Conservation (phyloP, 2,329 filamentous ascomycete species). For the Chrysoporthe austroafricana region DNA sequence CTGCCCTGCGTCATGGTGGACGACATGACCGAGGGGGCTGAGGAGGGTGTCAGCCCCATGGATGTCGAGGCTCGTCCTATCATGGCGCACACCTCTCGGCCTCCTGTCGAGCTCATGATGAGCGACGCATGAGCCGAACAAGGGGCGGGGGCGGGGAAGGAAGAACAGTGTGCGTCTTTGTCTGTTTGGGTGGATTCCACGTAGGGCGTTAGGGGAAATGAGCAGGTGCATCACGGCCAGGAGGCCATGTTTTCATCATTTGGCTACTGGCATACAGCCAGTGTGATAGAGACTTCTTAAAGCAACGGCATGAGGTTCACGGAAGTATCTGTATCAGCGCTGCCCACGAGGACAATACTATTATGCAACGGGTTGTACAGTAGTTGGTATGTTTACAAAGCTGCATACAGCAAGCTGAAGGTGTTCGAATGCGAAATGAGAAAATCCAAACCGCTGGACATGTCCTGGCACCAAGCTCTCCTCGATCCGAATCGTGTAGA, state of each 20-base stretch:
- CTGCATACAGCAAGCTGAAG: slow-evolving; percentile 7
- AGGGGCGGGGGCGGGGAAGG: too few species aligned
- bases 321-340: background rate
- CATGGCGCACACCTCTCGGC: slow-evolving; percentile 63
- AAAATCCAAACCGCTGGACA: background rate
- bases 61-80: slow-evolving; percentile 50
- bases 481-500: background rate
- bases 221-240: slow-evolving; percentile 24
- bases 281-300: slow-evolving; percentile 5
- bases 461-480: background rate
- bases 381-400: slow-evolving; percentile 7
- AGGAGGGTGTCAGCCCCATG: slow-evolving; percentile 45
- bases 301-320: background rate
- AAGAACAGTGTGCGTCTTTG: background rate
- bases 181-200: slow-evolving; percentile 9
- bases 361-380: background rate
- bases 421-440: background rate
- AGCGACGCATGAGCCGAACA: slow-evolving; percentile 40
- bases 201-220: slow-evolving; percentile 17
- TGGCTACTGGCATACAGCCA: slow-evolving; percentile 6
- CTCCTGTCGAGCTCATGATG: slow-evolving; percentile 72
- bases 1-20: slow-evolving; percentile 70
- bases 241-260: slow-evolving; percentile 22
- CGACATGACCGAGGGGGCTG: slow-evolving; percentile 64
- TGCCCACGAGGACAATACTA: background rate